These are phyloP conservation scores for Escallonia rubra DNA, from an alignment of 129 eudicot genomes.

Conservation along the genomic window DNA sequence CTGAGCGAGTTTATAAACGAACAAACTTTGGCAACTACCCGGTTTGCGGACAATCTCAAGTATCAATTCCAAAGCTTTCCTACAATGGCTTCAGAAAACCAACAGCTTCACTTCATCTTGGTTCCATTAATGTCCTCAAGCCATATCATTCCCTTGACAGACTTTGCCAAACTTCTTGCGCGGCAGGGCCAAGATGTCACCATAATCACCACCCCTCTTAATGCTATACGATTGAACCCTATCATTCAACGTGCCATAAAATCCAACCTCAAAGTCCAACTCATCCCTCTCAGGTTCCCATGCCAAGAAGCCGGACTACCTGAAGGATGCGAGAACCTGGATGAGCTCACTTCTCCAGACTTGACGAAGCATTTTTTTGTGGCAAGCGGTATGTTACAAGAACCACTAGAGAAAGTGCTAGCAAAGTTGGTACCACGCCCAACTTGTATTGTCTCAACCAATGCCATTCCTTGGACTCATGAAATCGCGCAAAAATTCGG, in stretches of 20 bases:
- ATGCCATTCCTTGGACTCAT: slow-evolving; percentile 13
- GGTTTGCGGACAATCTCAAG: no score
- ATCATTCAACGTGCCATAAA: slow-evolving; percentile 16
- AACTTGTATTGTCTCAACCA: slow-evolving; percentile 42
- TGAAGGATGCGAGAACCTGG: slow-evolving; percentile 54
- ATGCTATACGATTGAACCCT: slow-evolving; percentile 22
- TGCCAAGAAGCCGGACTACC: slow-evolving; percentile 53
- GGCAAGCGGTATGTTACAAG: slow-evolving; percentile 33
- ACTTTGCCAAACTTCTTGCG: slow-evolving; percentile 33
- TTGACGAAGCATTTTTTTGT: slow-evolving; percentile 22
- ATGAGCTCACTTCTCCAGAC: slow-evolving; percentile 34
- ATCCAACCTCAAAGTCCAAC: slow-evolving; percentile 19
- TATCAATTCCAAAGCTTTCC: no score
- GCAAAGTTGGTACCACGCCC: slow-evolving; percentile 24
- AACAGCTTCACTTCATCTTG: slow-evolving; percentile 33
- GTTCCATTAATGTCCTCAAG: slow-evolving; percentile 43
- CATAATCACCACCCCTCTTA: slow-evolving; percentile 33
- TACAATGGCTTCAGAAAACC: slow-evolving; percentile 1
- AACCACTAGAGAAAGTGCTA: slow-evolving; percentile 34
- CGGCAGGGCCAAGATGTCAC: slow-evolving; percentile 22
- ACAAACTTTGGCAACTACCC: no score
- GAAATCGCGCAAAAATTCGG: slow-evolving; percentile 8
- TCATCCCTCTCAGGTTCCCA: slow-evolving; percentile 38
- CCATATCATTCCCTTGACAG: slow-evolving; percentile 42
- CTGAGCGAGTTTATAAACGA: no score